Conservation (phyloP, 2,329 filamentous ascomycete species). For the Pseudogymnoascus sp. region DNA sequence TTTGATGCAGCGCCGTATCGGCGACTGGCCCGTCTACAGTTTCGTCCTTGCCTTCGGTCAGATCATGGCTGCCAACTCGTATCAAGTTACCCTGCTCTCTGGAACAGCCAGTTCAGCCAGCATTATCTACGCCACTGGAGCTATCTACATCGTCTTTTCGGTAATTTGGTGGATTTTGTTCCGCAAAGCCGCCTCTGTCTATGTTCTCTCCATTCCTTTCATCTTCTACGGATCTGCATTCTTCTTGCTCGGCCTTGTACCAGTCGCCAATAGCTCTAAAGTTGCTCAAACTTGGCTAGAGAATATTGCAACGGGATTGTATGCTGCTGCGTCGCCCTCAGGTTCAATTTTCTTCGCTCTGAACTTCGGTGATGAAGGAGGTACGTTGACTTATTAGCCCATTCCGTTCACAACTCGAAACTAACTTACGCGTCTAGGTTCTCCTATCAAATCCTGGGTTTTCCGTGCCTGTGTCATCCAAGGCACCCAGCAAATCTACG, state of each 20-base stretch:
- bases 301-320: slow-evolving; percentile 55
- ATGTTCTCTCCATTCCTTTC: slow-evolving; percentile 55
- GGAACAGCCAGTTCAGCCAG: slow-evolving; percentile 54
- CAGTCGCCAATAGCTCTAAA: slow-evolving; percentile 37
- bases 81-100: slow-evolving; percentile 62
- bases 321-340: slow-evolving; percentile 56
- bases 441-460: slow-evolving; percentile 59
- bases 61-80: slow-evolving; percentile 60
- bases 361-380: slow-evolving; percentile 60
- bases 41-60: slow-evolving; percentile 54
- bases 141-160: slow-evolving; percentile 52
- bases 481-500: slow-evolving; percentile 61
- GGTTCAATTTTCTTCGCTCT: slow-evolving; percentile 61
- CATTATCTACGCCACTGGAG: slow-evolving; percentile 55
- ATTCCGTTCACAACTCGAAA: background rate
- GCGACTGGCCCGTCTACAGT: slow-evolving; percentile 60
- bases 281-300: slow-evolving; percentile 47
- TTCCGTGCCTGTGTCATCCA: slow-evolving; percentile 61
- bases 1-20: slow-evolving; percentile 49
- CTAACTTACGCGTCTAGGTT: slow-evolving; percentile 20
- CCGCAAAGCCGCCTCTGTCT: slow-evolving; percentile 50
- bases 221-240: slow-evolving; percentile 58
- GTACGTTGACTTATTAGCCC: slow-evolving; percentile 22
- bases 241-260: slow-evolving; percentile 56
- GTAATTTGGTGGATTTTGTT: slow-evolving; percentile 59